A percentile compares a stretch with the other conserved stretches of the same genome.
These are phyloP conservation scores for Fabrea salina DNA, from an alignment of 169 alveolate species.

Conservation along the genomic window DNA sequence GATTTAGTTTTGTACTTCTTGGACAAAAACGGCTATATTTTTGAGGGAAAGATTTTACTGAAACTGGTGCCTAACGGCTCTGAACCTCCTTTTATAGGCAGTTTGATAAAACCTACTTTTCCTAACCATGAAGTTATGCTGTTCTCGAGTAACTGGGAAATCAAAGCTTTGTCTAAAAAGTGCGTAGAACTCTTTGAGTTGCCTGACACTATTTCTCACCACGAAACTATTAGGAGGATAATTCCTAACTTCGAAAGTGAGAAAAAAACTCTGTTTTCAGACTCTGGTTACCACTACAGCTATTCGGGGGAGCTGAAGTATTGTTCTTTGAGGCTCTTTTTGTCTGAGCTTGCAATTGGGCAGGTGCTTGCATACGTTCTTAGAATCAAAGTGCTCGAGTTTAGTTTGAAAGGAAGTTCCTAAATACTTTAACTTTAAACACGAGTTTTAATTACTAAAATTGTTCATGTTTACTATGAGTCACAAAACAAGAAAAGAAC, in stretches of 20 bases:
- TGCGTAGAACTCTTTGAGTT: constrained; percentile 22
- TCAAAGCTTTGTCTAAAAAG: background rate
- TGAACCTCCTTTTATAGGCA: constrained; percentile 18
- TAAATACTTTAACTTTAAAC: too few species aligned
- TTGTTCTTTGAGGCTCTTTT: too few species aligned
- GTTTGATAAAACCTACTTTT: constrained; percentile 16
- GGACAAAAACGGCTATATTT: constrained; percentile 6
- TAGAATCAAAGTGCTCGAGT: too few species aligned
- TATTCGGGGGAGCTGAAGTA: background rate
- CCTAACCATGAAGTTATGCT: constrained; percentile 17
- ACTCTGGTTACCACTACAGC: constrained; percentile 5
- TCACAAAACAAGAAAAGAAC: too few species aligned
- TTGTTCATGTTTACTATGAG: too few species aligned
- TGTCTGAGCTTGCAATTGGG: too few species aligned
- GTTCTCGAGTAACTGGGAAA: background rate
- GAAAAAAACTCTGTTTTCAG: constrained; percentile 11
- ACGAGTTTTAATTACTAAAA: too few species aligned
- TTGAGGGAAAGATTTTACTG: background rate
- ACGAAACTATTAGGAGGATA: constrained; percentile 11
- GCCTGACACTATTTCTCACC: background rate
- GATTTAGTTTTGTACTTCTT: background rate
- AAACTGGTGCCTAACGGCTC: constrained; percentile 26
- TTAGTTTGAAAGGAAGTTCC: too few species aligned
- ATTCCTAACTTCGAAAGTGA: background rate
- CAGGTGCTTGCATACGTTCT: too few species aligned